Evolutionary conservation across 2,329 filamentous ascomycete species (phyloP).

Genomic region (Alternaria hordeiaustralica): DNA sequence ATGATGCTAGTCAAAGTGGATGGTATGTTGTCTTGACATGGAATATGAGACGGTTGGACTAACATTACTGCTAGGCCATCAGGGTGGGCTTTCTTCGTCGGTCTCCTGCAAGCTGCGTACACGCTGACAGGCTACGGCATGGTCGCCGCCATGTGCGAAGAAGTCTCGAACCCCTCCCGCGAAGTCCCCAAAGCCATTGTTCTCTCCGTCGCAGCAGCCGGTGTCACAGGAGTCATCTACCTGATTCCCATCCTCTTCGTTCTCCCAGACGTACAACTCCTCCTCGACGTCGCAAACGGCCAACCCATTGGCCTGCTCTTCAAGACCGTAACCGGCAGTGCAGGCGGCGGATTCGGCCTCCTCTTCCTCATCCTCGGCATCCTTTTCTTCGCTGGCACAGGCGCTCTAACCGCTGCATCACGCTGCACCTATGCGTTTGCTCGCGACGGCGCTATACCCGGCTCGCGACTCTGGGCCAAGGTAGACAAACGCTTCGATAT

Average conservation of each 20-base stretch:
- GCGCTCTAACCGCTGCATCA: constrained; percentile 75
- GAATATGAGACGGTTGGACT: background rate
- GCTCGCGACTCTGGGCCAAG: constrained; percentile 68
- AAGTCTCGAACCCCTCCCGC: constrained; percentile 71
- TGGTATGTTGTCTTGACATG: constrained; percentile 54
- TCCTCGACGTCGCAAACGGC: constrained; percentile 71
- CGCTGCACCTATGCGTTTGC: constrained; percentile 80
- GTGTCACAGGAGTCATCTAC: constrained; percentile 70
- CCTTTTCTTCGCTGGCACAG: constrained; percentile 76
- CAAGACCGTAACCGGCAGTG: constrained; percentile 75
- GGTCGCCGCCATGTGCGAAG: constrained; percentile 75
- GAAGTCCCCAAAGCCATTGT: constrained; percentile 77
- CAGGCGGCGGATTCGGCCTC: constrained; percentile 75
- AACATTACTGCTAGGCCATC: constrained; percentile 54
- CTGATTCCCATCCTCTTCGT: constrained; percentile 79
- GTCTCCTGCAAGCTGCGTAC: constrained; percentile 69
- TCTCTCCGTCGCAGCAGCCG: constrained; percentile 70
- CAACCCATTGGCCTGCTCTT: constrained; percentile 80
- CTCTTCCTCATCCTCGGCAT: constrained; percentile 79
- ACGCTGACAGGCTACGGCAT: constrained; percentile 72
- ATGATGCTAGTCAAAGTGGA: constrained; percentile 68
- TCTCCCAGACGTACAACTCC: constrained; percentile 68
- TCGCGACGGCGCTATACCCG: constrained; percentile 75
- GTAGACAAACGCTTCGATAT: constrained; percentile 72
- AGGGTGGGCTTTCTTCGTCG: constrained; percentile 77